Evolutionary conservation across 441 rosid genomes (phyloP), one percentile per base, ranked within the genome.

Genomic region (Corymbia citriodora): DNA sequence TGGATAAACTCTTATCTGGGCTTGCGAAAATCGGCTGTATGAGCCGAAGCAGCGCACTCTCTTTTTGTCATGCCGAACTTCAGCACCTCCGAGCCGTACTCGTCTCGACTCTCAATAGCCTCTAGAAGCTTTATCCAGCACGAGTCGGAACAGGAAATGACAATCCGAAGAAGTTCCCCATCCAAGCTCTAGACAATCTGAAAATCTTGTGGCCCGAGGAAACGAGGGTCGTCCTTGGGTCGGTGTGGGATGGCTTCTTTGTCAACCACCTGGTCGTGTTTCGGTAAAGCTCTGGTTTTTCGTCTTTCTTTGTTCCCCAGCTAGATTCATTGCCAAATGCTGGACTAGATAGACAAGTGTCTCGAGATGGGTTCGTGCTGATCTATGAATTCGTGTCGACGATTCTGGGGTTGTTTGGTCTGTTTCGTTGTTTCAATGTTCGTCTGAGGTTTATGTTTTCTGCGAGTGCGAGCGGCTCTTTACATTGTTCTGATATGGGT

Each of bases 21-120:
- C 27, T 36, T 2, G 3, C 27, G 15, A 36, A 0, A 36, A 2
- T 0, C 49, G 82, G 49, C 82, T 10, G 9, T 33, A 19, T 2
- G 19, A 9, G 48, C 81, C 13, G 13, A 9, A 33, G 21, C 81
- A 0, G 45, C 4, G 49, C 82, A 1, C 23, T 36, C 49, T 12
- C 15, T 40, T 6, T 29, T 3, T 6, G 68, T 61, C 15, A 6
- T 11, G 68, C 68, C 31, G 1, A 2, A 61, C 21, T 55, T 17
- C 57, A 55, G 21, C 57, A 54, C 17, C 57, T 54, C 18, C 57
- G 57, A 54, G 17, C 57, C 33, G 17, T 31, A 7, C 72, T 63
- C 72, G 17, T 21, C 83, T 40, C n/a, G 8, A 3, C 52, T 12
- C 83, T 74, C 83, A 13, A 0, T 21, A 21, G 10, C 29, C 83